Evolutionary conservation across 768 basidiomycete species (phyloP), one percentile per base, ranked within the genome.

Genomic region (Phanerochaete carnosa): DNA sequence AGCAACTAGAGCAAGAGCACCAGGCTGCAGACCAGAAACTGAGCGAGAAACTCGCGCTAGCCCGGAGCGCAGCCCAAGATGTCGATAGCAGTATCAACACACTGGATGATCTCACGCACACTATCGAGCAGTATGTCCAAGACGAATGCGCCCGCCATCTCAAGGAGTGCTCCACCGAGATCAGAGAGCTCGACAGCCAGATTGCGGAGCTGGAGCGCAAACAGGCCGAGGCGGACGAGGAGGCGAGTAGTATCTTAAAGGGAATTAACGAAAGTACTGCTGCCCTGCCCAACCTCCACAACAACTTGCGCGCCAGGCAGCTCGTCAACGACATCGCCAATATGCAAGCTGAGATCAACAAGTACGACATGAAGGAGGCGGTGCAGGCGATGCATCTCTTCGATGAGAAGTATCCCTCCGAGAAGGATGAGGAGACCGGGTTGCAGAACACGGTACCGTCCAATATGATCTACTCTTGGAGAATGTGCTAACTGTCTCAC

Each of bases 331-430:
- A 92, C 57, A 89, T 97, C 29, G 77, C 76, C 29, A 77, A 78
- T 1, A 85, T 87, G 8, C 84, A 92, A 68, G 78, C 76, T 12
- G 81, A 94, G 72, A 89, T 97, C 57, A 86, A 87, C 49, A 75
- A 78, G 6, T 80, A 84, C 60, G 92, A 98, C 73, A 83, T 98
- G 75, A 93, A 95, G 65, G 87, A 85, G 62, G 92, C 94, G n/a
- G 89, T 88, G 22, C 90, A 85, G 70, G 91, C 93, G 23, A 86
- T 87, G 71, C 82, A 89, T 59, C 90, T 87, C 59, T 99, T 96
- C 72, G 86, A 95, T 57, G 85, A 87, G 55, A 84, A 89, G 67
- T 98, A 90, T 74, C 79, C 79, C 28, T 74, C 79, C 1, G 88
- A 87, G 67, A 88, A 92, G 70, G 79, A 84, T 63, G 85, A 80